phyloP scores from a whole-genome alignment of 2,329 filamentous ascomycete genomes.

The Trichoderma sp. region DNA sequence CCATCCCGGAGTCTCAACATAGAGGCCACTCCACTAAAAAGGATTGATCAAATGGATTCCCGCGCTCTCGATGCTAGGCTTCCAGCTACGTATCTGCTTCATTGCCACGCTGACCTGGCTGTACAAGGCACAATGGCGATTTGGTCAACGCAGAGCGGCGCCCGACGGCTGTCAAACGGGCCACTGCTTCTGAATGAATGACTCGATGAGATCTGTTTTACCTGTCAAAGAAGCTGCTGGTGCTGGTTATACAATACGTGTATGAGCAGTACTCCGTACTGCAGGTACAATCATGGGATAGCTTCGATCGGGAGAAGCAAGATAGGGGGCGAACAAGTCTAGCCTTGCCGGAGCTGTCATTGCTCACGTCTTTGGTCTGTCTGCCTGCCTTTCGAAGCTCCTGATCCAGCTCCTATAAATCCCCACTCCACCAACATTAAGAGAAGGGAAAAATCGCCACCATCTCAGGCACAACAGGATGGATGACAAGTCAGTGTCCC shows the following conservation, averaged over 20 bases:
- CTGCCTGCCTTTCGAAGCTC: not conserved
- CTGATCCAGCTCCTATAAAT: not conserved
- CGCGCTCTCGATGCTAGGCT: not conserved
- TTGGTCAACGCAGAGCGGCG: slow-evolving; percentile 4
- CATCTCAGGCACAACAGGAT: slow-evolving; percentile 7
- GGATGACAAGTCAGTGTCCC: not conserved
- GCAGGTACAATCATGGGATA: not conserved
- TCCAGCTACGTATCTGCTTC: not conserved
- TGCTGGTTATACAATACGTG: not conserved
- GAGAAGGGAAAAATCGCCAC: not conserved
- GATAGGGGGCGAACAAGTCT: not conserved
- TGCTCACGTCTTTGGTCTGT: not conserved
- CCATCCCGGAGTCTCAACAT: not conserved
- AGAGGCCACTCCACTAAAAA: not conserved
- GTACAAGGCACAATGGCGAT: not conserved
- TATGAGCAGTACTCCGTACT: not conserved
- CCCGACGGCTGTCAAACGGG: not conserved
- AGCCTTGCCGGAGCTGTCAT: not conserved
- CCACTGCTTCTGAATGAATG: not conserved
- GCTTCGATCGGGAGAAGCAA: not conserved
- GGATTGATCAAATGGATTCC: not conserved
- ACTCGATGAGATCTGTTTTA: not conserved
- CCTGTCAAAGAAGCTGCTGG: not conserved
- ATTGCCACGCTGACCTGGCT: not conserved
- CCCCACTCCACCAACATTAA: slow-evolving; percentile 4